Conservation (phyloP, 116 monocot species). For the Trichopus zeylanicus region DNA sequence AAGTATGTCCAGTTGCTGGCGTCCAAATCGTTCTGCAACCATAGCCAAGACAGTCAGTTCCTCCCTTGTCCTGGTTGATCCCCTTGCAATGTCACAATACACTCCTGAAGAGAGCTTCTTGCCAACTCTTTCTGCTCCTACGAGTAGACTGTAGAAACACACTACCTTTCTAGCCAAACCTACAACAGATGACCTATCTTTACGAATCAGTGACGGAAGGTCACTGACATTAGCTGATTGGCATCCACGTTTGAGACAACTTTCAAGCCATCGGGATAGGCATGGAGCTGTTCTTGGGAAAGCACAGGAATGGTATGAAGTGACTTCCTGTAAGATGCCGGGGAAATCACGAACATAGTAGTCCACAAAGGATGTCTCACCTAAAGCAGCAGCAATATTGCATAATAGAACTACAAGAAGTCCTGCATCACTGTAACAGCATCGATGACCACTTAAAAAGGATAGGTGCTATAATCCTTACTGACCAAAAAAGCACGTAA, state of each 20-base stretch:
- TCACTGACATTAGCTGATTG: conserved; percentile 26
- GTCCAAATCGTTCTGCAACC: conserved; percentile 91
- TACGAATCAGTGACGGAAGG: conserved; percentile 58
- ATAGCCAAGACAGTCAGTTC: conserved; percentile 82
- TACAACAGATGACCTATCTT: conserved; percentile 35
- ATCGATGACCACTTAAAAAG: neutral
- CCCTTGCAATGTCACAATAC: conserved; percentile 58
- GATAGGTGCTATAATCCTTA: neutral
- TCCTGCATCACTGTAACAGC: conserved; percentile 50
- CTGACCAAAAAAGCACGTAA: too few species aligned
- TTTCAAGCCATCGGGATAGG: conserved; percentile 75
- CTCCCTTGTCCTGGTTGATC: conserved; percentile 60
- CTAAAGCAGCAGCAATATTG: conserved; percentile 52
- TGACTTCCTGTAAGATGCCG: conserved; percentile 21
- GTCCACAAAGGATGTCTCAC: conserved; percentile 61
- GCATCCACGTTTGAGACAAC: conserved; percentile 43
- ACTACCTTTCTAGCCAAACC: conserved; percentile 74
- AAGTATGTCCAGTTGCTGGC: conserved; percentile 75
- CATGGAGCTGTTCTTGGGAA: conserved; percentile 51
- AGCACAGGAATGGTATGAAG: conserved; percentile 13
- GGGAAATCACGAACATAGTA: conserved; percentile 92
- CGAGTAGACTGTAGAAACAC: conserved; percentile 67
- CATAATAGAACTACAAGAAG: conserved; percentile 52
- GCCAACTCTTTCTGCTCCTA: conserved; percentile 64
- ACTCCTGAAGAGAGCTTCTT: conserved; percentile 64